phyloP scores from a whole-genome alignment of 345 rosid species.

The Moricandia arvensis region DNA sequence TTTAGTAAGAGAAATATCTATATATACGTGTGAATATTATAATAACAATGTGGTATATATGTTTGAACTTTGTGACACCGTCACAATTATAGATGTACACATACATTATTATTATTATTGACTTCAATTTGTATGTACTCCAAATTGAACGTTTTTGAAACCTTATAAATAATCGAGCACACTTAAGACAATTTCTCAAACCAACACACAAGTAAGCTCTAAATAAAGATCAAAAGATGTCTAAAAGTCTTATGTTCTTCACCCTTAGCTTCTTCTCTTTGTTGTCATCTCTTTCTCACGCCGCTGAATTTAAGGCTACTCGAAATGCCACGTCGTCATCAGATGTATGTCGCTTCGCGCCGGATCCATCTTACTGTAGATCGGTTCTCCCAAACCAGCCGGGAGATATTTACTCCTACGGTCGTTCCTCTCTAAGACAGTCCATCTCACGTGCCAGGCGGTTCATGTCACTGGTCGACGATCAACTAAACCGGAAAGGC shows the following conservation, averaged over 20 bases:
- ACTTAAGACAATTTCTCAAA: slow-evolving; percentile 12
- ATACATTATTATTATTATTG: slow-evolving; percentile 19
- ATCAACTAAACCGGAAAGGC: slow-evolving; percentile 41
- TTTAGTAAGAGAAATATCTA: not conserved
- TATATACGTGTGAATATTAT: slow-evolving; percentile 20
- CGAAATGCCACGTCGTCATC: slow-evolving; percentile 35
- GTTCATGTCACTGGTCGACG: slow-evolving; percentile 49
- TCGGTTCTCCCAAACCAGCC: slow-evolving; percentile 56
- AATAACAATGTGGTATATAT: slow-evolving; percentile 31
- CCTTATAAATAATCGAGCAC: slow-evolving; percentile 27
- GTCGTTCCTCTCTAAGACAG: slow-evolving; percentile 53
- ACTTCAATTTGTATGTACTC: slow-evolving; percentile 12
- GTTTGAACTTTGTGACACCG: slow-evolving; percentile 34
- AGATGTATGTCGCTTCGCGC: slow-evolving; percentile 53
- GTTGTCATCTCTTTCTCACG: slow-evolving; percentile 28
- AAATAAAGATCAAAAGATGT: slow-evolving; percentile 19
- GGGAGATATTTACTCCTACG: slow-evolving; percentile 54
- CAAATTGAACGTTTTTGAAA: slow-evolving; percentile 22
- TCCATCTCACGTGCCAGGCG: slow-evolving; percentile 61
- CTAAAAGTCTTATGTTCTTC: slow-evolving; percentile 26
- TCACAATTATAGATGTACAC: slow-evolving; percentile 17
- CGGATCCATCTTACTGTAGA: slow-evolving; percentile 66
- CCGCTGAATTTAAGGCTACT: not conserved
- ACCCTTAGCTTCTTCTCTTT: slow-evolving; percentile 16
- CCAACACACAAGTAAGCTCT: not conserved